These are phyloP conservation scores for Dianthus caryophyllus DNA, from an alignment of 148 eudicot species.

Conservation along the genomic window DNA sequence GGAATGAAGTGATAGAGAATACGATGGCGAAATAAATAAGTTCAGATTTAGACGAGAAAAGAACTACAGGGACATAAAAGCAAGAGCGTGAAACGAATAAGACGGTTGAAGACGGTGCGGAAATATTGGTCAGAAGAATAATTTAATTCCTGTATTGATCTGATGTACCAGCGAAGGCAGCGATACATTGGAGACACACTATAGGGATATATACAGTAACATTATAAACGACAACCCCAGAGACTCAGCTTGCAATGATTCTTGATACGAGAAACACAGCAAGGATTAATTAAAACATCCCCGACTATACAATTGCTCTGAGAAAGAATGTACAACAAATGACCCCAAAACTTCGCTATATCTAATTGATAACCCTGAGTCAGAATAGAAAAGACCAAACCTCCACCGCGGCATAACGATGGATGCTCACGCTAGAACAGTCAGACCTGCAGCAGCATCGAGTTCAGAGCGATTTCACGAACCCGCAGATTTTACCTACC, in stretches of 20 bases:
- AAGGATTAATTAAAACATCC: conserved; percentile 39
- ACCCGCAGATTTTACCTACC: conserved; percentile 22
- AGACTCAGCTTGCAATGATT: conserved; percentile 22
- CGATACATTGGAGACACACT: conserved; percentile 29
- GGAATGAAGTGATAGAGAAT: too few relatives aligned
- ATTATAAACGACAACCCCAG: conserved; percentile 49
- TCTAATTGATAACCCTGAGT: conserved; percentile 18
- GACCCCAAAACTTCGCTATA: conserved; percentile 38
- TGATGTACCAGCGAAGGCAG: conserved; percentile 33
- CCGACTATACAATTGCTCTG: conserved; percentile 63
- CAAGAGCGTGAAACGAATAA: background rate
- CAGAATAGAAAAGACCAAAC: conserved; percentile 25
- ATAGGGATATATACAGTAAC: conserved; percentile 46
- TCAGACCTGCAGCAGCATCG: conserved; percentile 19
- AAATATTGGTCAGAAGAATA: conserved; percentile 18
- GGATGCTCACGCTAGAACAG: conserved; percentile 19
- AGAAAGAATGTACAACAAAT: conserved; percentile 65
- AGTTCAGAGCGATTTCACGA: background rate
- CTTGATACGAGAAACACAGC: conserved; percentile 22
- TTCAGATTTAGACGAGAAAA: too few relatives aligned
- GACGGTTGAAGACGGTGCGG: background rate
- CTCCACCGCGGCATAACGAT: conserved; percentile 20
- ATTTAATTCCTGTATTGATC: conserved; percentile 32
- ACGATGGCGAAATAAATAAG: too few relatives aligned
- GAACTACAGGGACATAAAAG: too few relatives aligned